Evolutionary conservation across 768 basidiomycete genomes (phyloP).

Genomic region (Kwoniella shandongensis): DNA sequence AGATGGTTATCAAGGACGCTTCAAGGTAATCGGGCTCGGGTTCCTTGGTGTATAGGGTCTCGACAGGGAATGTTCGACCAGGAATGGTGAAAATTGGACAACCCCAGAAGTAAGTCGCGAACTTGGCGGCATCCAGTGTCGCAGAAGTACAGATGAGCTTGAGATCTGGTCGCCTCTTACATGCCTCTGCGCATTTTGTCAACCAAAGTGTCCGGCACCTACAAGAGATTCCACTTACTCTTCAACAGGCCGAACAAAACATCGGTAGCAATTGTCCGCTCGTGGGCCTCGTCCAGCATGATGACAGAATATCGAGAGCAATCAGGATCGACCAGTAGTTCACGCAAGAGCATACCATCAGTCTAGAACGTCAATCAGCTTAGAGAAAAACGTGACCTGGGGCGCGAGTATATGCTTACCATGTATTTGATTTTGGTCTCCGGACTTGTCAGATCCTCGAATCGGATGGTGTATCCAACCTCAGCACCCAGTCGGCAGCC

Average conservation of each 20-base stretch:
- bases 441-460: slow-evolving; percentile 97
- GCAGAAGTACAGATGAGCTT: slow-evolving; percentile 98
- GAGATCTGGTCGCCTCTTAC: slow-evolving; percentile 89
- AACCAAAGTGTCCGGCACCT: slow-evolving; percentile 12
- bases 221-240: slow-evolving; percentile 57
- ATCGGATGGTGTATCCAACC: slow-evolving; percentile 97
- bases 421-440: slow-evolving; percentile 99
- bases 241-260: slow-evolving; percentile 94
- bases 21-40: slow-evolving; percentile 97
- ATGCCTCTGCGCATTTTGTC: slow-evolving; percentile 67
- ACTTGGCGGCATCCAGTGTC: slow-evolving; percentile 98
- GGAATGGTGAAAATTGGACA: slow-evolving; percentile 99
- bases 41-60: slow-evolving; percentile 97
- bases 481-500: slow-evolving; percentile 96
- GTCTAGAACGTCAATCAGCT: slow-evolving; percentile 58
- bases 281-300: slow-evolving; percentile 99
- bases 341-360: slow-evolving; percentile 97
- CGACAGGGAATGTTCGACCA: slow-evolving; percentile 98
- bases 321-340: slow-evolving; percentile 92
- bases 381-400: too few relatives aligned
- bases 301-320: slow-evolving; percentile 89
- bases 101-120: slow-evolving; percentile 97
- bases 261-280: slow-evolving; percentile 97
- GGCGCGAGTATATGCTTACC: slow-evolving; percentile 54
- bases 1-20: slow-evolving; percentile 95